Evolutionary conservation across 2,329 filamentous ascomycete genomes (phyloP).

Genomic region (Zopfia rhizophila): DNA sequence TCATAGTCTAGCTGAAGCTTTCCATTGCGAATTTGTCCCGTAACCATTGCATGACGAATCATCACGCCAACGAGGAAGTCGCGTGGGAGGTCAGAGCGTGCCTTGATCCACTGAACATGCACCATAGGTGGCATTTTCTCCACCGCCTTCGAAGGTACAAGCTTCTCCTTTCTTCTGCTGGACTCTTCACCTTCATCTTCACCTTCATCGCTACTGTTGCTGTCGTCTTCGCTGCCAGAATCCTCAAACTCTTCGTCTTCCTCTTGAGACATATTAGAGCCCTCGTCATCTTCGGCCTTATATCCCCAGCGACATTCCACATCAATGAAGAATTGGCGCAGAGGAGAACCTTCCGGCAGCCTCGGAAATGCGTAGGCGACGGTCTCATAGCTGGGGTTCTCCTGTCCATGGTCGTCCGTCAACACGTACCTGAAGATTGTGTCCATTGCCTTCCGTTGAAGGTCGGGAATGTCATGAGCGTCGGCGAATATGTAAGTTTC

Average conservation of each 20-base stretch:
- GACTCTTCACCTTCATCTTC: neutral
- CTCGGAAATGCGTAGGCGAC: neutral
- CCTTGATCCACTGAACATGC: too few relatives aligned
- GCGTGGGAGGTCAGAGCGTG: too few relatives aligned
- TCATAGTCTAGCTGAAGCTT: neutral
- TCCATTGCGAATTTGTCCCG: neutral
- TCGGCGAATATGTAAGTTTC: constrained; percentile 1
- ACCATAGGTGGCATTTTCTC: too few relatives aligned
- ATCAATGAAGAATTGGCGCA: neutral
- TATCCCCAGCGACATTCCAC: neutral
- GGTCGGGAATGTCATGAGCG: neutral
- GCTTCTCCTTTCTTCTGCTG: neutral
- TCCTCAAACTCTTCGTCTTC: too few relatives aligned
- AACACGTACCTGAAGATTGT: neutral
- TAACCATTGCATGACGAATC: neutral
- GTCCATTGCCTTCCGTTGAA: neutral
- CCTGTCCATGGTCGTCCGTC: neutral
- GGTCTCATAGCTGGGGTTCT: neutral
- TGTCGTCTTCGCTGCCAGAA: neutral
- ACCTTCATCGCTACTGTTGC: neutral
- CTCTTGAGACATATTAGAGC: neutral
- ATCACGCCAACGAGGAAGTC: neutral
- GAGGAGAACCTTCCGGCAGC: neutral
- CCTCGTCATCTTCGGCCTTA: neutral
- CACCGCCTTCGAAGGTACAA: too few relatives aligned